Evolutionary conservation across 2,329 filamentous ascomycete species (phyloP).

Genomic region (Alternaria brassicicola): DNA sequence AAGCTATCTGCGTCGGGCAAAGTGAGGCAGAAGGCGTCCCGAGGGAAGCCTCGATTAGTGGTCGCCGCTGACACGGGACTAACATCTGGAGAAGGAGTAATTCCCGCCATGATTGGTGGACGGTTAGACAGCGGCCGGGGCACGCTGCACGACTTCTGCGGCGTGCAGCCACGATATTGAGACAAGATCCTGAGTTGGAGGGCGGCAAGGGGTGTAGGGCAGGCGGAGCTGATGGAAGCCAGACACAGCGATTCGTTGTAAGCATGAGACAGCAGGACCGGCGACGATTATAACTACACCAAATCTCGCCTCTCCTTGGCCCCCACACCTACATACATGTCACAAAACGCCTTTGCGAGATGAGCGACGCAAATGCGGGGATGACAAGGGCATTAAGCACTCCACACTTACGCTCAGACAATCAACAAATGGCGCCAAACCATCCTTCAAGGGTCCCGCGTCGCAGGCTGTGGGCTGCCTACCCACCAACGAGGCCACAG

Average conservation of each 20-base stretch:
- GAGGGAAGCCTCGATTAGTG: conserved; percentile 48
- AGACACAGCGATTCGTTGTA: background rate
- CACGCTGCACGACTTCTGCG: conserved; percentile 38
- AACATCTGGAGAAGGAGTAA: conserved; percentile 51
- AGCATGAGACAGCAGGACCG: conserved; percentile 17
- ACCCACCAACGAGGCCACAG: conserved; percentile 15
- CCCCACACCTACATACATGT: conserved; percentile 16
- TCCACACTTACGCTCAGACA: conserved; percentile 42
- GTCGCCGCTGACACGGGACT: conserved; percentile 52
- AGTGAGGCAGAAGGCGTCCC: conserved; percentile 49
- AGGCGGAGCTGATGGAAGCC: conserved; percentile 2
- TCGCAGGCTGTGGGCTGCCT: conserved; percentile 24
- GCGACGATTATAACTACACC: conserved; percentile 31
- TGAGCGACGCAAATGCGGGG: conserved; percentile 45
- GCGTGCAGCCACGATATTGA: conserved; percentile 38
- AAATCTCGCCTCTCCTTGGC: conserved; percentile 31
- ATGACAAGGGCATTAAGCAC: conserved; percentile 36
- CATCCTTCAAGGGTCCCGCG: conserved; percentile 33
- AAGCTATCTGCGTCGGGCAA: conserved; percentile 47
- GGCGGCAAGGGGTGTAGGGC: conserved; percentile 8
- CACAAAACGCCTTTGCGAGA: conserved; percentile 34
- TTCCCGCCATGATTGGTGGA: conserved; percentile 50
- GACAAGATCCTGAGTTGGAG: conserved; percentile 12
- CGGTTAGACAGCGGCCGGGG: conserved; percentile 32
- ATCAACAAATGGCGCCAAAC: conserved; percentile 32